These are phyloP conservation scores for Torulaspora microellipsoides DNA, from an alignment of 805 yeast species.

Conservation along the genomic window DNA sequence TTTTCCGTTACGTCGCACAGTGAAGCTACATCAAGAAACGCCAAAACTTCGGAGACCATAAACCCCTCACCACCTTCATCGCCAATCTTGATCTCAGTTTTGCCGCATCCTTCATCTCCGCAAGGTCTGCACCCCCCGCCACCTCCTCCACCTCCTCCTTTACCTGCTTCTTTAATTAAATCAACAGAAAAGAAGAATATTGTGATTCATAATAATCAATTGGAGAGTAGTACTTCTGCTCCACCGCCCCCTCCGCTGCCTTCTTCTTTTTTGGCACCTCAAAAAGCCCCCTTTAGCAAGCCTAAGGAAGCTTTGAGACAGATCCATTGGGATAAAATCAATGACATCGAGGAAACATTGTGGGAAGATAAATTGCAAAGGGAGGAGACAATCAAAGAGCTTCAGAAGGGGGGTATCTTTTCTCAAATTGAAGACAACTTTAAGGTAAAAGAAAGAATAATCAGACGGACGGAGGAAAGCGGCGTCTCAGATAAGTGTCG, in stretches of 20 bases:
- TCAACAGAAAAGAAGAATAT: not conserved
- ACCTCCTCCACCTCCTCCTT: conserved; percentile 31
- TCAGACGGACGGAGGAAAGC: conserved; percentile 34
- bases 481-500: conserved; percentile 32
- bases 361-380: conserved; percentile 49
- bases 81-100: conserved; percentile 23
- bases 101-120: conserved; percentile 15
- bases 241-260: conserved; percentile 28
- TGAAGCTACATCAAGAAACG: no score
- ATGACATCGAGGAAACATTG: conserved; percentile 52
- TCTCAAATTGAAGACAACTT: conserved; percentile 60
- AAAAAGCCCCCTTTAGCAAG: conserved; percentile 26
- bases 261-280: conserved; percentile 8
- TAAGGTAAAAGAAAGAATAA: conserved; percentile 42
- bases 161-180: conserved; percentile 33
- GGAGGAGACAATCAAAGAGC: conserved; percentile 42
- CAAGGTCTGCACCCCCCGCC: conserved; percentile 18
- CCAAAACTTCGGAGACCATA: conserved; percentile 5
- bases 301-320: conserved; percentile 64
- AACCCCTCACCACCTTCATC: conserved; percentile 29
- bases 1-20: no score
- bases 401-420: conserved; percentile 57
- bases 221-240: not conserved
- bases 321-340: conserved; percentile 78
- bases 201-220: not conserved